phyloP scores from a whole-genome alignment of 2,329 filamentous ascomycete species.

The Xylariomycetidae sp. region DNA sequence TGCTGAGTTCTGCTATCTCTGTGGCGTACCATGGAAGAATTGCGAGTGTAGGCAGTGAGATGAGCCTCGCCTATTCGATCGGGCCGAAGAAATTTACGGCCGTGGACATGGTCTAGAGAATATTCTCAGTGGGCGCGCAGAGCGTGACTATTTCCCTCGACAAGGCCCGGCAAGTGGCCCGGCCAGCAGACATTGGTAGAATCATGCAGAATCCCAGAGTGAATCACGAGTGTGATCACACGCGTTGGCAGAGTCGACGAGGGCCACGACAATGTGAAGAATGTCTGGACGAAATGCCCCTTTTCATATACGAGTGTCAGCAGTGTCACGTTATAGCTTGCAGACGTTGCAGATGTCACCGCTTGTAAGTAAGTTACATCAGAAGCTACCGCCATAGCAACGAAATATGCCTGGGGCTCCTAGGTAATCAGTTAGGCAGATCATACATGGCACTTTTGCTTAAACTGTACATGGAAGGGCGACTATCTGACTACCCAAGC shows the following conservation, averaged over 20 bases:
- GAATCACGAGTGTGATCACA: slow-evolving; percentile 15
- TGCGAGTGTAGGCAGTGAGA: slow-evolving; percentile 33
- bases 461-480: no score
- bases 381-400: no score
- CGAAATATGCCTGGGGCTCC: no score
- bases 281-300: slow-evolving; percentile 22
- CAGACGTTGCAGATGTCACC: slow-evolving; percentile 40
- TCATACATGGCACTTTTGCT: no score
- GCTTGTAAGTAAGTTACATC: slow-evolving; percentile 25
- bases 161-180: no score
- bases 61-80: slow-evolving; percentile 7
- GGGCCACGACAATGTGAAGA: slow-evolving; percentile 16
- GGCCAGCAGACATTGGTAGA: background rate
- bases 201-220: slow-evolving; percentile 9
- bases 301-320: slow-evolving; percentile 43
- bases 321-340: slow-evolving; percentile 42
- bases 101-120: slow-evolving; percentile 1
- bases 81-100: slow-evolving; percentile 5
- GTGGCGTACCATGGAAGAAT: slow-evolving; percentile 16
- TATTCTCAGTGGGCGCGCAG: background rate
- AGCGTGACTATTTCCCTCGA: no score
- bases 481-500: no score
- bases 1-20: slow-evolving; percentile 17
- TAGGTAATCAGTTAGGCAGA: no score
- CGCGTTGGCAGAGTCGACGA: slow-evolving; percentile 16